Percentiles rank a stretch among this genome's conserved stretches.
Evolutionary conservation across 495 filamentous ascomycete genomes (phyloP).

Genomic region (Diplogelasinospora grovesii): DNA sequence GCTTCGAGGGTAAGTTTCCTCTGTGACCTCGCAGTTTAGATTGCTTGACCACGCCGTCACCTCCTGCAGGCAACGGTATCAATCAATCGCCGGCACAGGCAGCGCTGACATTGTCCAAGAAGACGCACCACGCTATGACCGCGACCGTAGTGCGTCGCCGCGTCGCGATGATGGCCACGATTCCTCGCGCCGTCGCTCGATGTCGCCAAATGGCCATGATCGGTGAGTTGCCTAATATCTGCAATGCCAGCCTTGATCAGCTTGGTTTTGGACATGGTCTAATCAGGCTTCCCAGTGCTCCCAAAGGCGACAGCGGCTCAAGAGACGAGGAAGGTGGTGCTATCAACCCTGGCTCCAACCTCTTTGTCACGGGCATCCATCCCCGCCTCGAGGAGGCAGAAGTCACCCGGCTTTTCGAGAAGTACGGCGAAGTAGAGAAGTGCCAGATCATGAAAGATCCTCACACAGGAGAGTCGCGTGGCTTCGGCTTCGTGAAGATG

Average conservation of each 20-base stretch:
- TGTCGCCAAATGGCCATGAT: constrained; percentile 60
- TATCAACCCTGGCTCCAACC: constrained; percentile 89
- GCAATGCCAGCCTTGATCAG: neutral
- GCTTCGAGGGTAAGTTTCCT: constrained; percentile 68
- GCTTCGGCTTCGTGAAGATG: constrained; percentile 99
- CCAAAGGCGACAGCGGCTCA: constrained; percentile 30
- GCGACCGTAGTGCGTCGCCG: constrained; percentile 87
- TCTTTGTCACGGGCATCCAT: constrained; percentile 98
- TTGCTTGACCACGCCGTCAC: no score
- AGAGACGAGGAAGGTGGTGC: constrained; percentile 71
- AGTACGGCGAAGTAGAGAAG: constrained; percentile 97
- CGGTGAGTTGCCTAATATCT: constrained; percentile 58
- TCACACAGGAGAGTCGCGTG: constrained; percentile 95
- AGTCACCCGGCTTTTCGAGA: constrained; percentile 92
- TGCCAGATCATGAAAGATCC: constrained; percentile 99
- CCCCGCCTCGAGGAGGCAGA: constrained; percentile 87
- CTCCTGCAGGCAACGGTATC: neutral
- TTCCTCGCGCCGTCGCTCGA: constrained; percentile 63
- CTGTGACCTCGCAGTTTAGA: neutral
- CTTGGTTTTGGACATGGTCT: constrained; percentile 1
- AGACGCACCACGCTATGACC: constrained; percentile 67
- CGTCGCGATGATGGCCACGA: constrained; percentile 66
- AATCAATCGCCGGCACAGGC: neutral
- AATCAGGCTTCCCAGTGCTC: constrained; percentile 15
- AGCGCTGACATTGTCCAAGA: constrained; percentile 38